These are phyloP conservation scores for Lecanicillium sp. DNA, from an alignment of 2,329 filamentous ascomycete species.

Conservation along the genomic window DNA sequence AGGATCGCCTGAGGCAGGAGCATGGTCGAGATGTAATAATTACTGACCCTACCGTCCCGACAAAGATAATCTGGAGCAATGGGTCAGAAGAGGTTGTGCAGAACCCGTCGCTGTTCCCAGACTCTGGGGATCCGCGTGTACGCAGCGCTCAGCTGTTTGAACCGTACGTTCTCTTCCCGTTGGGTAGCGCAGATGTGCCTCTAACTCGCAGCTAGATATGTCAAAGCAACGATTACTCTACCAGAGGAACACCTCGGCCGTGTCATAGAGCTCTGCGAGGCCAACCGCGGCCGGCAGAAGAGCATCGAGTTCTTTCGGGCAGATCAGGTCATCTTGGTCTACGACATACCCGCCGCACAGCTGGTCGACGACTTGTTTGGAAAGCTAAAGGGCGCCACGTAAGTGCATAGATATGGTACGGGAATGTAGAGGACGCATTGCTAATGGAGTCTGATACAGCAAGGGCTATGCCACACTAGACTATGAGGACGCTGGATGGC, in stretches of 20 bases:
- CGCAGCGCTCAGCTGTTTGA: constrained; percentile 40
- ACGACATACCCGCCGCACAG: constrained; percentile 79
- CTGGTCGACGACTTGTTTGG: constrained; percentile 97
- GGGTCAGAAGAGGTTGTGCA: constrained; percentile 73
- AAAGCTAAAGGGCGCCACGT: constrained; percentile 82
- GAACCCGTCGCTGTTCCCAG: constrained; percentile 84
- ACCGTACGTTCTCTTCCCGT: constrained; percentile 31
- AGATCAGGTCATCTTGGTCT: constrained; percentile 90
- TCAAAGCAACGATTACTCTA: constrained; percentile 77
- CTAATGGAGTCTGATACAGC: constrained; percentile 13
- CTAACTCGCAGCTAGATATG: constrained; percentile 39
- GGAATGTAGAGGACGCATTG: background rate
- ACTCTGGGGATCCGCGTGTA: constrained; percentile 43
- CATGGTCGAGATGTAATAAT: constrained; percentile 94
- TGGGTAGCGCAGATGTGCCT: background rate
- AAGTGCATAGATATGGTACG: constrained; percentile 12
- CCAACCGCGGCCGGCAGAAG: constrained; percentile 78
- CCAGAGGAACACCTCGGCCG: constrained; percentile 91
- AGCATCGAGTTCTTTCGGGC: constrained; percentile 86
- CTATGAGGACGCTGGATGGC: constrained; percentile 92
- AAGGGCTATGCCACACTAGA: constrained; percentile 95
- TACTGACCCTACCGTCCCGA: constrained; percentile 90
- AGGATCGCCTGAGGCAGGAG: constrained; percentile 88
- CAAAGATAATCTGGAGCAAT: constrained; percentile 72
- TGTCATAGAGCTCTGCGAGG: constrained; percentile 91